Conservation (phyloP, 352 stramenopile species). For the Globisporangium recalcitrans region DNA sequence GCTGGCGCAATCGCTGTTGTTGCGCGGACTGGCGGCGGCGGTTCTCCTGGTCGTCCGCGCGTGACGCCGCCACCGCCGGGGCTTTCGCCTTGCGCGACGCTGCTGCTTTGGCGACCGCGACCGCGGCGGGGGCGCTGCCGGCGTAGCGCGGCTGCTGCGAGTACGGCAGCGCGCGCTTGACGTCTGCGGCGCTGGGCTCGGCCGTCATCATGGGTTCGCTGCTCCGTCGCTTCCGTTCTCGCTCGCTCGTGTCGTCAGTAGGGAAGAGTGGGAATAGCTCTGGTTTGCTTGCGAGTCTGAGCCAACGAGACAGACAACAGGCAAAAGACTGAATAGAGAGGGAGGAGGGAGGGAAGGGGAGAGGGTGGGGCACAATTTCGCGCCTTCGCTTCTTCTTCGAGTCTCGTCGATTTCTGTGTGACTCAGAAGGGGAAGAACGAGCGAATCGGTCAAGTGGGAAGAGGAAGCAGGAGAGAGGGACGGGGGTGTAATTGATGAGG, state of each 20-base stretch:
- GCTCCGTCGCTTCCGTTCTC: background rate
- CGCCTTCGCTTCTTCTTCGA: constrained; percentile 6
- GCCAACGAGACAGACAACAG: constrained; percentile 4
- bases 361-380: constrained; percentile 10
- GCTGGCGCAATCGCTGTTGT: constrained; percentile 3
- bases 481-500: no score
- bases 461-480: no score
- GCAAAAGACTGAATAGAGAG: background rate
- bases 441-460: constrained; percentile 13
- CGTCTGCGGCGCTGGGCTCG: constrained; percentile 45
- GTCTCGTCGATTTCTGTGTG: no score
- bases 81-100: background rate
- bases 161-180: constrained; percentile 28
- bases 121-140: constrained; percentile 13
- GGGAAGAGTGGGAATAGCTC: constrained; percentile 11
- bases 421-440: constrained; percentile 18
- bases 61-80: constrained; percentile 6
- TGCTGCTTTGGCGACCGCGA: no score
- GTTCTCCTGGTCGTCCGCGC: constrained; percentile 18
- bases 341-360: background rate
- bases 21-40: background rate
- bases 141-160: constrained; percentile 22
- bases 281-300: background rate
- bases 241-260: constrained; percentile 6
- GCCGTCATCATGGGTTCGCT: constrained; percentile 46